Base-by-base conservation (phyloP, 2,329 filamentous ascomycete species). In the Botrytis hyacinthi region DNA sequence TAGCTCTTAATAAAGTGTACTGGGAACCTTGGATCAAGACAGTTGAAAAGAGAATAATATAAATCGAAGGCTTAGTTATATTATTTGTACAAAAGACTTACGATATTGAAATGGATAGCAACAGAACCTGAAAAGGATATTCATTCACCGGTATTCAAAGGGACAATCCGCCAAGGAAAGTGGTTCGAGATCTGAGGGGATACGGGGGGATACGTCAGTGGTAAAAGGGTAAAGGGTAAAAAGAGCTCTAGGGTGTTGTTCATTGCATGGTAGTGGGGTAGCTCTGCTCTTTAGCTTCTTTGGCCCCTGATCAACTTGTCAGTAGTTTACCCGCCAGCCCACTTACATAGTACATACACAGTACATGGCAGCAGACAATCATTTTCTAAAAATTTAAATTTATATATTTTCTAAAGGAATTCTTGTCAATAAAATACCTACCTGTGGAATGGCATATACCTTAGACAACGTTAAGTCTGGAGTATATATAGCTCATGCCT, bases 131-230 rank as follows among this genome's bases (percentile, higher is more conserved):
- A 63, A n/a, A 20, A 44, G n/a, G 14, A 29, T 5, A 63, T 42
- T 42, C 37, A 20, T 29, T 61, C 59, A 61, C 59, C 59, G 22
- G n/a, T 63, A 40, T 63, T 40, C 26, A 40, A 44, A 42, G 37
- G 37, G 37, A 63, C 51, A 18, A 57, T 29, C 51, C n/a, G 65
- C 32, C 65, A 67, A 54, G 32, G 65, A 67, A 67, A 67, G 65
- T 67, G 65, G 65, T 54, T 67, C 65, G 26, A 54, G 65, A 67
- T 67, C 22, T 54, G 35, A 35, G 29, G 42, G 26, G 7, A 29
- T 66, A 48, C 46, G 46, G 46, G 20, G 20, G 46, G 46, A 48
- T 48, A 66, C 65, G 65, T 68, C 46, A 68, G 65, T 68, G 35
- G 35, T 57, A 18, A 18, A 10, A 10, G 37, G 37, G 37, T 37